Conservation (phyloP, 1,139 yeast species). For the Pichia terricola region DNA sequence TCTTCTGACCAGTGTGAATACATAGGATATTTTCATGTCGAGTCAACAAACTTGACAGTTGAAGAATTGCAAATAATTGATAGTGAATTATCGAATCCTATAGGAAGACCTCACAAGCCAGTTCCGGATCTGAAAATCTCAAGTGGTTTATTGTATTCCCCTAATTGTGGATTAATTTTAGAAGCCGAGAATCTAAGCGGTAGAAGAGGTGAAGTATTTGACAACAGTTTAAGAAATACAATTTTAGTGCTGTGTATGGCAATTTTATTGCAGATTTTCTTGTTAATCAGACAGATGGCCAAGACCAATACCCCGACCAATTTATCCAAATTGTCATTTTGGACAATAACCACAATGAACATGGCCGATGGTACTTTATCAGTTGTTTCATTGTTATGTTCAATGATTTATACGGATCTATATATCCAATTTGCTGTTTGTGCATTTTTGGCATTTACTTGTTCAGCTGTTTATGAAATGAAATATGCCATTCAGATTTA, state of each 20-base stretch:
- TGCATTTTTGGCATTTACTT: constrained; percentile 58
- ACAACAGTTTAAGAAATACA: constrained; percentile 34
- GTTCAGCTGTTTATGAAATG: constrained; percentile 70
- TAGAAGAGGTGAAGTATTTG: constrained; percentile 41
- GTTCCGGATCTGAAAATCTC: constrained; percentile 49
- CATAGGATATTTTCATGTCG: constrained; percentile 57
- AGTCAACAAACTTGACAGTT: constrained; percentile 43
- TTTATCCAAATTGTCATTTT: constrained; percentile 58
- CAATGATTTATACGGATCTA: constrained; percentile 45
- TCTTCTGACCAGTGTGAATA: constrained; percentile 57
- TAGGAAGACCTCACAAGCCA: constrained; percentile 60
- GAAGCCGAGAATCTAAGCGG: constrained; percentile 43
- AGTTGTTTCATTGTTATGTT: constrained; percentile 49
- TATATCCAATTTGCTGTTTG: constrained; percentile 62
- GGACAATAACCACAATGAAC: constrained; percentile 46
- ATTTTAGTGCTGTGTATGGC: constrained; percentile 41
- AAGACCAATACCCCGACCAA: constrained; percentile 72
- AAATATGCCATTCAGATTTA: constrained; percentile 63
- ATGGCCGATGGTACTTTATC: constrained; percentile 62
- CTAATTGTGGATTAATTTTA: constrained; percentile 71
- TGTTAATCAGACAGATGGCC: constrained; percentile 58
- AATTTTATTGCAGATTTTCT: constrained; percentile 37
- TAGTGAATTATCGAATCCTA: constrained; percentile 58
- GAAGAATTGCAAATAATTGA: constrained; percentile 55
- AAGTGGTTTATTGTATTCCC: constrained; percentile 63